phyloP scores from a whole-genome alignment of 169 alveolate genomes.

The Miamiensis avidus region DNA sequence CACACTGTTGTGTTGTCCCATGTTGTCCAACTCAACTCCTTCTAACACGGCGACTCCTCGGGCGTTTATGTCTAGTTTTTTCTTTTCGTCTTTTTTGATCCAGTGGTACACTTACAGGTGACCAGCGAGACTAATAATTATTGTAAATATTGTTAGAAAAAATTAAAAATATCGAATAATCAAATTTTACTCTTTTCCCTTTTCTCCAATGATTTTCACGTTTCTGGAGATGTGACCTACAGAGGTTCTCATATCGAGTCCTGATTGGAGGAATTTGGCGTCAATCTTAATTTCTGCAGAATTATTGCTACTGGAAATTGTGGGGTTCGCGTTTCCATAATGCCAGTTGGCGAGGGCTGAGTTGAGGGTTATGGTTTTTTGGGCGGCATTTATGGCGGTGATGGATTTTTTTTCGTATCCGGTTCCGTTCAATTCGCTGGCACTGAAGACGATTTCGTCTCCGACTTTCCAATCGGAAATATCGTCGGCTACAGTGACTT shows the following conservation, averaged over 20 bases:
- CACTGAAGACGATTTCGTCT: neutral
- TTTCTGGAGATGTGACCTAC: neutral
- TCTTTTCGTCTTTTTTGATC: neutral
- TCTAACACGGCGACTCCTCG: constrained; percentile 35
- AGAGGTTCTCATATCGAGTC: neutral
- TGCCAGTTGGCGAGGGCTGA: neutral
- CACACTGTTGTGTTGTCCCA: constrained; percentile 9
- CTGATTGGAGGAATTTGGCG: neutral
- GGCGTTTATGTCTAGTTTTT: neutral
- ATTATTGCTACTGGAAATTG: neutral
- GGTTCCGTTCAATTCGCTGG: neutral
- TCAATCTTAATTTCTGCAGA: neutral
- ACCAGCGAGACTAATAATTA: too few species aligned
- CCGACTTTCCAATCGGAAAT: neutral
- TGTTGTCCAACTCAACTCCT: constrained; percentile 42
- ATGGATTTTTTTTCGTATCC: neutral
- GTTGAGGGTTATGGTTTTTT: neutral
- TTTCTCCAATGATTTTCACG: neutral
- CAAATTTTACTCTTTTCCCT: too few species aligned
- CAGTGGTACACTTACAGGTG: neutral
- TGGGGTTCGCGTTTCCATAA: neutral
- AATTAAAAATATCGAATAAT: too few species aligned
- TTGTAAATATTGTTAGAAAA: too few species aligned
- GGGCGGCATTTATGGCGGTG: neutral
- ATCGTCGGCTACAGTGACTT: neutral